These are phyloP conservation scores for Obba rivulosa DNA, from an alignment of 768 basidiomycete genomes.

Conservation along the genomic window DNA sequence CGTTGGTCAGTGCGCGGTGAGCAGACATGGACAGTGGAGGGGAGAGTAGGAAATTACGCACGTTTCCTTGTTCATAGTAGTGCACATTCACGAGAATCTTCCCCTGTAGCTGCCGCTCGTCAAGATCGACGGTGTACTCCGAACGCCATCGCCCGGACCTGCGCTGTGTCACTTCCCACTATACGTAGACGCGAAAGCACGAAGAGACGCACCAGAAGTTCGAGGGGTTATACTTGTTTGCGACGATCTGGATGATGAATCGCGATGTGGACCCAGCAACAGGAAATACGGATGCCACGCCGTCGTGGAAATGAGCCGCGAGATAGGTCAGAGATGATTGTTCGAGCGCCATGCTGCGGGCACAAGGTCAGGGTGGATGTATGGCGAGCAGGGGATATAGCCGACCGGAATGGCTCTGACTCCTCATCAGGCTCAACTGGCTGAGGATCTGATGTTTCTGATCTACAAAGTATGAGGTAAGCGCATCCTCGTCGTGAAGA, in stretches of 20 bases:
- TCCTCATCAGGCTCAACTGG: conserved; percentile 55
- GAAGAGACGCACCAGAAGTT: conserved; percentile 74
- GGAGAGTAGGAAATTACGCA: conserved; percentile 28
- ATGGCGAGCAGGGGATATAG: neutral
- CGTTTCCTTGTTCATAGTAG: conserved; percentile 97
- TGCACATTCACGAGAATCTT: conserved; percentile 82
- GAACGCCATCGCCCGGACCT: conserved; percentile 98
- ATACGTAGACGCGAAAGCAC: neutral
- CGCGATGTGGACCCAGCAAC: conserved; percentile 36
- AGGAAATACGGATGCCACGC: conserved; percentile 70
- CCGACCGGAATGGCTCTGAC: conserved; percentile 74
- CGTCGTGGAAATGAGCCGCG: conserved; percentile 76
- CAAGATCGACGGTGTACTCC: conserved; percentile 70
- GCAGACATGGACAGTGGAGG: neutral
- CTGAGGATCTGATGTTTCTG: conserved; percentile 79
- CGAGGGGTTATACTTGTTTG: conserved; percentile 90
- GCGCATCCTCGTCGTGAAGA: neutral
- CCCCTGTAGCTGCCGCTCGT: conserved; percentile 58
- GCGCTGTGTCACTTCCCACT: neutral
- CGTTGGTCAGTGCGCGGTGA: neutral
- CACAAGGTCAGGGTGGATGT: neutral
- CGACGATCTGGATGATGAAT: conserved; percentile 80
- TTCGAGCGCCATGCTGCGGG: conserved; percentile 65
- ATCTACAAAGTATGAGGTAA: neutral
- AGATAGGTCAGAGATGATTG: conserved; percentile 63